Base-by-base conservation (phyloP, 805 yeast species). In the Clavispora asparagi region DNA sequence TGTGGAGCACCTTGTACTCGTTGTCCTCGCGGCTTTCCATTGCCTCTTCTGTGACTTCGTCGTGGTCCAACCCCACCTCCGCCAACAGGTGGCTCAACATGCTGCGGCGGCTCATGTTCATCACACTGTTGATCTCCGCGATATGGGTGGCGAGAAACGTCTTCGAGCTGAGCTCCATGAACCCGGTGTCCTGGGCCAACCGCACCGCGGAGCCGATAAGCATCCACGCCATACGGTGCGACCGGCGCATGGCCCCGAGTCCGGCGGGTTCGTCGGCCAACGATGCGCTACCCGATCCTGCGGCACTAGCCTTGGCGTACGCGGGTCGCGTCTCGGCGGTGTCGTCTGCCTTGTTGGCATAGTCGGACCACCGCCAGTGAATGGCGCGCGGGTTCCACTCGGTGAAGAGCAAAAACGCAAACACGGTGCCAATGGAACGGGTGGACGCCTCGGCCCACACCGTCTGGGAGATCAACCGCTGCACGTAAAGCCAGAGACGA, bases 351-450 rank as follows among this genome's bases (percentile, higher is more conserved):
- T 68, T 64, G 55, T 85, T 84, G 1, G 92, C 95, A 65, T 88
- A 87, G 64, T 91, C 96, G 0, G 82, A 67, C 87, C 92, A 81
- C 53, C 89, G 69, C 84, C 90, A 85, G 63, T 90, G 97, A 49
- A 90, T 89, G 3, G 96, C 96, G 44, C 96, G 71, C 4, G 97
- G 97, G 56, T 90, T 89, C 98, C 98, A 91, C 63, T 92, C 97
- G 0, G 96, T 87, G 55, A 88, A 84, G 14, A 91, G 69, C 42
- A 91, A 65, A 59, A 91, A 87, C 0, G 97, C 91, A 49, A 86
- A 74, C 6, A 90, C 83, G 0, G 97, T 88, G 1, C 96, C 97
- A 3, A 90, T 78, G 0, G 94, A 84, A 51, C 96, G 70, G 7
- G 94, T 86, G 48, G 87, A 83, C 0, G 95, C 94, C 60, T 88